These are phyloP conservation scores for Tephrocybe sp. DNA, from an alignment of 768 basidiomycete species.

Conservation along the genomic window DNA sequence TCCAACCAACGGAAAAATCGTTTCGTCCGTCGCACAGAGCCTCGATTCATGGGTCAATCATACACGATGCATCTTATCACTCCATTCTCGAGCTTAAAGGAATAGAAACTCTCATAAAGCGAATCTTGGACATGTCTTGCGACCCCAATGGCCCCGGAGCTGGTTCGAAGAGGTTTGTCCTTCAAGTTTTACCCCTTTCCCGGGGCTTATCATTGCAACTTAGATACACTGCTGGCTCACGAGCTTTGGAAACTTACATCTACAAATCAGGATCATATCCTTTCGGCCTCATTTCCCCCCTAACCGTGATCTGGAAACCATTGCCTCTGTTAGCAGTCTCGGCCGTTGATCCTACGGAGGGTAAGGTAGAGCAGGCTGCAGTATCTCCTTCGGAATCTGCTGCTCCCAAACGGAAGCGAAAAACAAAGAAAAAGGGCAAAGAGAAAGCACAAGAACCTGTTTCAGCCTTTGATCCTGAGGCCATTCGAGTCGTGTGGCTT, in stretches of 20 bases:
- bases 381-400: conserved; percentile 8
- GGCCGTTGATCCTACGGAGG: conserved; percentile 4
- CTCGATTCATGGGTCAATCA: conserved; percentile 76
- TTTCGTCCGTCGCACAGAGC: conserved; percentile 93
- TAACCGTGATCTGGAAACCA: conserved; percentile 74
- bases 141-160: conserved; percentile 64
- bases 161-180: conserved; percentile 56
- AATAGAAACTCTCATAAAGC: conserved; percentile 50
- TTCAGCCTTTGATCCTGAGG: conserved; percentile 13
- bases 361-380: neutral
- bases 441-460: conserved; percentile 29
- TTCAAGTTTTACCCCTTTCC: neutral
- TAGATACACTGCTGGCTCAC: conserved; percentile 68
- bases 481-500: conserved; percentile 63
- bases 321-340: conserved; percentile 4
- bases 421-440: conserved; percentile 30
- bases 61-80: conserved; percentile 90
- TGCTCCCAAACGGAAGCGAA: conserved; percentile 16
- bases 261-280: conserved; percentile 71
- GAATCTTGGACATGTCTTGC: conserved; percentile 53
- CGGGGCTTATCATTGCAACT: neutral
- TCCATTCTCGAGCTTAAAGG: conserved; percentile 76
- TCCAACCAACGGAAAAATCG: conserved; percentile 87
- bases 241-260: conserved; percentile 63
- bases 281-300: conserved; percentile 65